Evolutionary conservation across 306 rosid species (phyloP).

Genomic region (Vigna radiata): DNA sequence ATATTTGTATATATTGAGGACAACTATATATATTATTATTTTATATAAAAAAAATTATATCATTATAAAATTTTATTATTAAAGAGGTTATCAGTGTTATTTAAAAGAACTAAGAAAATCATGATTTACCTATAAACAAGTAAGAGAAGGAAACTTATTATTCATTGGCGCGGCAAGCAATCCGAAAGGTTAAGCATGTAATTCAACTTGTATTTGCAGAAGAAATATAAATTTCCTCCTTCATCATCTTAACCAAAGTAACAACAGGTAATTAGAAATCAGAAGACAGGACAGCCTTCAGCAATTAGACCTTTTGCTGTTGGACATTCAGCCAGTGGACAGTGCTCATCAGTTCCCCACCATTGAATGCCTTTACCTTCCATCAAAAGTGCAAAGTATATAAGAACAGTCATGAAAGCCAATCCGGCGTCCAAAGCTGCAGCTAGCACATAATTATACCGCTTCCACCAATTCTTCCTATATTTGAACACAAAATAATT

Average conservation of each 20-base stretch:
- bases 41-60: too few species aligned
- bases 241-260: neutral
- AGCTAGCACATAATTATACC: conserved; percentile 73
- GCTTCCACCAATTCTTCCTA: conserved; percentile 74
- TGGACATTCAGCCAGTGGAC: conserved; percentile 61
- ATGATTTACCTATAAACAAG: too few species aligned
- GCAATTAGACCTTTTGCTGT: conserved; percentile 62
- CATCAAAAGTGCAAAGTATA: conserved; percentile 54
- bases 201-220: too few species aligned
- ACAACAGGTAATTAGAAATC: neutral
- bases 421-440: conserved; percentile 80
- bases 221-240: neutral
- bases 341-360: conserved; percentile 74
- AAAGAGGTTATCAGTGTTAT: too few species aligned
- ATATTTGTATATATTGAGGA: too few species aligned
- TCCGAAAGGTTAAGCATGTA: too few species aligned
- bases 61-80: too few species aligned
- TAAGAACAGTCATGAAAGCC: conserved; percentile 69
- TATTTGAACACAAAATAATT: conserved; percentile 63
- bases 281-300: conserved; percentile 61
- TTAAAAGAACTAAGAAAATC: too few species aligned
- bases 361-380: conserved; percentile 38
- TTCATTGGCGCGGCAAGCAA: too few species aligned
- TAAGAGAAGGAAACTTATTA: too few species aligned
- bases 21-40: too few species aligned